A percentile compares a stretch with the other conserved stretches of the same genome.
Evolutionary conservation across 2,329 filamentous ascomycete species (phyloP).

Genomic region (Sporothrix brasiliensis): DNA sequence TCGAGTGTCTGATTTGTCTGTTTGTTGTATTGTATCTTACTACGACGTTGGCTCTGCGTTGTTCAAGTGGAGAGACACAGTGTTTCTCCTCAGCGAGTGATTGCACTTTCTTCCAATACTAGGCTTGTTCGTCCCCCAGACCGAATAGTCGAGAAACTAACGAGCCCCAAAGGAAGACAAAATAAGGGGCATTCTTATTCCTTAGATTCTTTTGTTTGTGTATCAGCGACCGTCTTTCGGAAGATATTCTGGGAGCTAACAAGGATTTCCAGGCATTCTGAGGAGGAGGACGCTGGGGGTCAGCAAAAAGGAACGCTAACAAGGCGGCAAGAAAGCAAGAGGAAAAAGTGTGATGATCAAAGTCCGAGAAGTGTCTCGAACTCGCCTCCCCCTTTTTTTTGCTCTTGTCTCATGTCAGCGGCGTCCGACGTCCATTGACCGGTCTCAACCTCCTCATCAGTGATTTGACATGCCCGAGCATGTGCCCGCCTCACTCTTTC

Average conservation of each 20-base stretch:
- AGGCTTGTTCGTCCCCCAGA: not conserved
- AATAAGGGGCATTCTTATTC: not conserved
- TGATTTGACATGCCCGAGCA: not conserved
- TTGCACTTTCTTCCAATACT: no score
- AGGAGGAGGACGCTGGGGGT: not conserved
- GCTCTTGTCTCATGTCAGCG: not conserved
- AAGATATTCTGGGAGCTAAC: not conserved
- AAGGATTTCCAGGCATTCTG: not conserved
- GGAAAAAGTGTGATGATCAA: not conserved
- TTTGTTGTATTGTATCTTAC: not conserved
- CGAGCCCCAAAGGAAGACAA: not conserved
- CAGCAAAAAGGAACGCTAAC: not conserved
- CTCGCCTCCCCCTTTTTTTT: constrained; percentile 16
- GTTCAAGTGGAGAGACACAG: not conserved
- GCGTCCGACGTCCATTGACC: not conserved
- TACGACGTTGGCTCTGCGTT: constrained; percentile 1
- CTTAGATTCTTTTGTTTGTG: constrained; percentile 1
- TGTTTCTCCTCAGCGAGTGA: not conserved
- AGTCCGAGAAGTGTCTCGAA: not conserved
- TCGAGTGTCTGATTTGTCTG: constrained; percentile 16
- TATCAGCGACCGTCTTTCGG: not conserved
- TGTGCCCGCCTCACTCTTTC: not conserved
- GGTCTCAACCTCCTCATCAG: constrained; percentile 1
- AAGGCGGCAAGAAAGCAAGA: not conserved
- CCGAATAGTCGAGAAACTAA: not conserved